Evolutionary conservation across 2,329 filamentous ascomycete genomes (phyloP).

Genomic region (Elsinoe perseae): DNA sequence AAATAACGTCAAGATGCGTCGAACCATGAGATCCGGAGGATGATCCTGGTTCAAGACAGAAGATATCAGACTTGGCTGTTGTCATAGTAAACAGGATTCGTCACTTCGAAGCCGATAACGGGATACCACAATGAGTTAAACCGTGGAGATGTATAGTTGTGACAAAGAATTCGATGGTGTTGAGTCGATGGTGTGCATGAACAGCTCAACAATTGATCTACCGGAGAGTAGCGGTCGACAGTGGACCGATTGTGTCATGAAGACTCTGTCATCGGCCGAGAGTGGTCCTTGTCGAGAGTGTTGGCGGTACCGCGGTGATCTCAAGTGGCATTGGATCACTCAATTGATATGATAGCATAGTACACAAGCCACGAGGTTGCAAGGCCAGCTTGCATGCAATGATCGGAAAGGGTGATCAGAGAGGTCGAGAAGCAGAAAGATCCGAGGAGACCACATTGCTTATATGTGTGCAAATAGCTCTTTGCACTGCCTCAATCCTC

Average conservation of each 20-base stretch:
- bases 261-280: background rate
- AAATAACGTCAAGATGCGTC: background rate
- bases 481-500: background rate
- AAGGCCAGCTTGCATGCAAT: no score
- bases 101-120: background rate
- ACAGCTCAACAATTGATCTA: background rate
- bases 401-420: no score
- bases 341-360: no score
- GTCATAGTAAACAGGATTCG: conserved; percentile 4
- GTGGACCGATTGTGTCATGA: background rate
- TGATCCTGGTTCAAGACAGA: background rate
- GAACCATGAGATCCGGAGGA: background rate
- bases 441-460: background rate
- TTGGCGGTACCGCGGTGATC: background rate
- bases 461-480: background rate
- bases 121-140: background rate
- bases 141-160: background rate
- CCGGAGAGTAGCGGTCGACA: background rate
- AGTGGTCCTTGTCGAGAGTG: background rate
- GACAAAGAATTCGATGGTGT: background rate
- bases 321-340: background rate
- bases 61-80: conserved; percentile 1
- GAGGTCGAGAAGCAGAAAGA: no score
- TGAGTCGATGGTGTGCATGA: conserved; percentile 4
- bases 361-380: no score